These are phyloP conservation scores for Starmerella ratchasimensis DNA, from an alignment of 805 yeast genomes.

Conservation along the genomic window DNA sequence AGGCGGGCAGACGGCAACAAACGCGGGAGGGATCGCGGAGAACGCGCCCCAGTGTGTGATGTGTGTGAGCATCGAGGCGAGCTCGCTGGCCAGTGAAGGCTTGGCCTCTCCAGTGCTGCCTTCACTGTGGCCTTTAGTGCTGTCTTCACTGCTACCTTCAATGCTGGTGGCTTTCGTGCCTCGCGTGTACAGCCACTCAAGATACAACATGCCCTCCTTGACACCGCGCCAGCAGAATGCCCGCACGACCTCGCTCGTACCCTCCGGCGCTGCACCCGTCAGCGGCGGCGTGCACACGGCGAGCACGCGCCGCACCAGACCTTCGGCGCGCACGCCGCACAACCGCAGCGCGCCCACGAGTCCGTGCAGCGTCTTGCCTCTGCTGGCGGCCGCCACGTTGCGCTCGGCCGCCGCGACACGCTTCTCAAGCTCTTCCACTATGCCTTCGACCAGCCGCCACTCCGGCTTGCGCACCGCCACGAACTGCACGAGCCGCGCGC, in stretches of 20 bases:
- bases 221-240: conserved; percentile 74
- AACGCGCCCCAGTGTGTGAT: conserved; percentile 78
- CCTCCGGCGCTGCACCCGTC: conserved; percentile 13
- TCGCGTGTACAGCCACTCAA: too few species aligned
- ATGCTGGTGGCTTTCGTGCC: too few species aligned
- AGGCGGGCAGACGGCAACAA: conserved; percentile 43
- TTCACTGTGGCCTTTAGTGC: conserved; percentile 5
- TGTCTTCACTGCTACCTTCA: background rate
- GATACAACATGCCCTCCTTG: conserved; percentile 53
- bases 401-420: conserved; percentile 19
- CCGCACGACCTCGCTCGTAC: conserved; percentile 25
- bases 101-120: conserved; percentile 37
- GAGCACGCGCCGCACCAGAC: conserved; percentile 2
- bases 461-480: conserved; percentile 19
- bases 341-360: conserved; percentile 36
- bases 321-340: too few species aligned
- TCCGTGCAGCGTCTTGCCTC: conserved; percentile 51
- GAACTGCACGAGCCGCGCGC: conserved; percentile 12
- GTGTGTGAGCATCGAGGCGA: conserved; percentile 40
- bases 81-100: conserved; percentile 49
- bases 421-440: conserved; percentile 13
- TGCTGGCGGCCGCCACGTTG: conserved; percentile 34
- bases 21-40: conserved; percentile 74
- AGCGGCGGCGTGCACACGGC: conserved; percentile 9
- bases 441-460: background rate